Percentiles rank a stretch among this genome's conserved stretches.
phyloP scores from a whole-genome alignment of 2,329 filamentous ascomycete genomes.

The Neurospora crassa region DNA sequence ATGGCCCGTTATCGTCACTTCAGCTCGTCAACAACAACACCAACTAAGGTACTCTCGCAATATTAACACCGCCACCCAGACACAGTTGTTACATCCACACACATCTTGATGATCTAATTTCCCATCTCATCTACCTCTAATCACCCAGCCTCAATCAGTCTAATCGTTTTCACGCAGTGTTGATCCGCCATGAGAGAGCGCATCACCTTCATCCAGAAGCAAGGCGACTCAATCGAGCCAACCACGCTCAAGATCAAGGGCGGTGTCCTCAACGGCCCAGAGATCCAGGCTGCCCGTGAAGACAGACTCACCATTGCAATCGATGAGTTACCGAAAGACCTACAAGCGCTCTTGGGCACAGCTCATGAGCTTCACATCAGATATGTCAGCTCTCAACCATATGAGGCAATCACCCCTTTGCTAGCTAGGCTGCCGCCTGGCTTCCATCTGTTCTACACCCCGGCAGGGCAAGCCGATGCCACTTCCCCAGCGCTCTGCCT shows the following conservation, averaged over 20 bases:
- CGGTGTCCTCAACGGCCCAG: constrained; percentile 43
- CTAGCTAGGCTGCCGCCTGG: constrained; percentile 68
- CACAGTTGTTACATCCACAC: neutral
- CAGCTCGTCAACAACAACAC: neutral
- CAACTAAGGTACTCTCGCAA: neutral
- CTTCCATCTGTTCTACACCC: constrained; percentile 71
- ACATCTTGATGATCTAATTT: neutral
- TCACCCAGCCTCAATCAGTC: neutral
- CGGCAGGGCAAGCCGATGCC: constrained; percentile 28
- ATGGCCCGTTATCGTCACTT: neutral
- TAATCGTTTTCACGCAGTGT: neutral
- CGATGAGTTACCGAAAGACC: constrained; percentile 61
- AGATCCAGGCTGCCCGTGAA: constrained; percentile 61
- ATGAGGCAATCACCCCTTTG: constrained; percentile 58
- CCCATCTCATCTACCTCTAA: neutral
- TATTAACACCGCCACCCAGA: neutral
- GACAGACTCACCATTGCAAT: constrained; percentile 67
- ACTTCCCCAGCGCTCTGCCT: constrained; percentile 24
- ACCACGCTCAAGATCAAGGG: constrained; percentile 48
- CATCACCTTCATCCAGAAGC: constrained; percentile 66
- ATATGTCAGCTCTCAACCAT: constrained; percentile 56
- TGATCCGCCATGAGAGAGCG: constrained; percentile 56
- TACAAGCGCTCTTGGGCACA: constrained; percentile 51
- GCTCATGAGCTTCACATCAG: constrained; percentile 68
- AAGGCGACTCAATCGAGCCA: constrained; percentile 56